Base-by-base conservation (phyloP, 208 protist species). In the Novymonas esmeraldas region DNA sequence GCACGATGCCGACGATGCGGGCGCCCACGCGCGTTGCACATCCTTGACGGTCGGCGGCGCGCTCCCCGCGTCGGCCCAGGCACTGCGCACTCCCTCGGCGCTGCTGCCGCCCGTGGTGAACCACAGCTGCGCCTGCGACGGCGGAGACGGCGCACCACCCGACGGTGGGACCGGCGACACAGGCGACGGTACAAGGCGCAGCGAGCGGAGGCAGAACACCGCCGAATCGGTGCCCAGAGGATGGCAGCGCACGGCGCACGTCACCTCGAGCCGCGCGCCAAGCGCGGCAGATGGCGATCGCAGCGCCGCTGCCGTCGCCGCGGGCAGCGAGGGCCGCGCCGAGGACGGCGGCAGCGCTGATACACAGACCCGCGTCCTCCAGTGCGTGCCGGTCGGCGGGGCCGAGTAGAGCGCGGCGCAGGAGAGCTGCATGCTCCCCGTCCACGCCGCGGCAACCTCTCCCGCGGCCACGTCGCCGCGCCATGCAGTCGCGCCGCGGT, bases 191-290 rank as follows among this genome's bases (percentile, higher is more conserved):
- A 75, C 34, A 7, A 81, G 44, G 6, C 64, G 63, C 51, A 75
- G 34, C 29, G 76, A 72, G 26, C 59, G 69, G 6, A 81, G 64
- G 36, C 49, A 73, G 34, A 81, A 75, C n/a, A 81, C 63, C 18
- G 68, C 76, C 14, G 57, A 61, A 24, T 58, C 56, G 18, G 50
- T 26, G 33, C 44, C 48, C 11, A 70, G 45, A 1, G 57, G 24
- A 48, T 70, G 64, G 10, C 20, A 36, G 13, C 71, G 71, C 41
- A 70, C 36, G 22, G 54, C 71, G 28, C 62, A 67, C 39, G 7
- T 29, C 2, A 77, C 63, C 16, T 50, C 24, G n/a, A 76, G 26
- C 39, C 20, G 44, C 16, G 63, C 62, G 0, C 70, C 62, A 6
- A 76, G 56, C 0, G 46, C 46, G 24, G 46, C 42, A 42, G 70